A percentile compares a stretch with the other conserved stretches of the same genome.
These are phyloP conservation scores for Stygiomarasmius scandens DNA, from an alignment of 1,284 basidiomycete species.

Conservation along the genomic window DNA sequence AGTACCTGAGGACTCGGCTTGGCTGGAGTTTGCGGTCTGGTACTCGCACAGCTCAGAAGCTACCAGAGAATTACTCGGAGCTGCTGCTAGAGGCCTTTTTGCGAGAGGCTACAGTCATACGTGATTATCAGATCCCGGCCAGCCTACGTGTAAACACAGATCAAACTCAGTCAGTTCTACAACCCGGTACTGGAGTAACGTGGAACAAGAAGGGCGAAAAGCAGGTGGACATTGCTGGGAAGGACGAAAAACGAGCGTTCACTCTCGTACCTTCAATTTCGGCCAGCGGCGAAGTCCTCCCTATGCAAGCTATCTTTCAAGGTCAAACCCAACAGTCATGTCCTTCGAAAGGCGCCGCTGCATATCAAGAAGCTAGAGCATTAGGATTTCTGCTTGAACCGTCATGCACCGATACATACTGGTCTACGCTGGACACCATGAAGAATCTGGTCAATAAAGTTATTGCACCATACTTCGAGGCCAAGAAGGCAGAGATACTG, in stretches of 20 bases:
- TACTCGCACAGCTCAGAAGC: no score
- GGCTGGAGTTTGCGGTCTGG: no score
- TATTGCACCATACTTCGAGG: slow-evolving; percentile 5
- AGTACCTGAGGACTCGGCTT: no score
- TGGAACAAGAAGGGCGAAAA: slow-evolving; percentile 3
- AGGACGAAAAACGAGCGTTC: slow-evolving; percentile 1
- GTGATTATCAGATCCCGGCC: neutral
- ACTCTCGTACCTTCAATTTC: slow-evolving; percentile 3
- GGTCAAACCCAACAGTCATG: neutral
- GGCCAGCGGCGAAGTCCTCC: slow-evolving; percentile 2
- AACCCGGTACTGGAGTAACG: neutral
- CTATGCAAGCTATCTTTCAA: slow-evolving; percentile 1
- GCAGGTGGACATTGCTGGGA: neutral
- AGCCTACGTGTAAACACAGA: neutral
- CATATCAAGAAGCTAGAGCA: neutral
- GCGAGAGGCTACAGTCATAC: neutral
- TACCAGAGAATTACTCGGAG: no score
- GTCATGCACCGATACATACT: neutral
- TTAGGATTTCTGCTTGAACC: slow-evolving; percentile 1
- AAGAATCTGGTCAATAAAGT: slow-evolving; percentile 4
- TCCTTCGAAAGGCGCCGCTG: neutral
- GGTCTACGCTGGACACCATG: slow-evolving; percentile 7
- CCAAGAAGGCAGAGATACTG: neutral
- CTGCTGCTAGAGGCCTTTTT: no score
- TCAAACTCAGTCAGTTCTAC: neutral